phyloP scores from a whole-genome alignment of 2,329 filamentous ascomycete species.

The Fusarium irregulare region DNA sequence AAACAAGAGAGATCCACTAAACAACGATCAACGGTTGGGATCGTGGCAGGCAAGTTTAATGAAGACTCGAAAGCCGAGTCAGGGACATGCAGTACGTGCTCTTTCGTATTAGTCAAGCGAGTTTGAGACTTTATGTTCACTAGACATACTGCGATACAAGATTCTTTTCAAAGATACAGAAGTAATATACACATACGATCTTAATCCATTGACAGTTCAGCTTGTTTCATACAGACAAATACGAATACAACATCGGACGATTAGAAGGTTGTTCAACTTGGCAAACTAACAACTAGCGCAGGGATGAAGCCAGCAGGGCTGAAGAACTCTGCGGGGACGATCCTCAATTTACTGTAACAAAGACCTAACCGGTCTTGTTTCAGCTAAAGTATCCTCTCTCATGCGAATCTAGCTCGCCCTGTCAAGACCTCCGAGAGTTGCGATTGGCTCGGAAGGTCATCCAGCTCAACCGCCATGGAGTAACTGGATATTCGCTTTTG shows the following conservation, averaged over 20 bases:
- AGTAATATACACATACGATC: neutral
- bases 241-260: neutral
- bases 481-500: neutral
- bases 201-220: neutral
- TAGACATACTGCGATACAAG: neutral
- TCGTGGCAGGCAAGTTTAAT: neutral
- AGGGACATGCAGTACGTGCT: neutral
- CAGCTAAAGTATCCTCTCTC: slow-evolving; percentile 11
- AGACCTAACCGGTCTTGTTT: slow-evolving; percentile 12
- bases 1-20: slow-evolving; percentile 3
- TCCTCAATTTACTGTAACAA: neutral
- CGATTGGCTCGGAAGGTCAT: neutral
- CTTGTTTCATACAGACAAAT: neutral
- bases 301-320: slow-evolving; percentile 19
- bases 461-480: neutral
- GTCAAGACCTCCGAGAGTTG: neutral
- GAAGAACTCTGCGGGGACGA: slow-evolving; percentile 1
- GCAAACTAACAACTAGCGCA: neutral
- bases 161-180: neutral
- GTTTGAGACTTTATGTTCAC: neutral
- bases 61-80: neutral
- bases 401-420: slow-evolving; percentile 11
- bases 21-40: slow-evolving; percentile 4
- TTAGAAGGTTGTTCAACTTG: neutral
- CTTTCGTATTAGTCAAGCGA: neutral